Evolutionary conservation across 257 asterid genomes (phyloP).

Genomic region (Datura wrightii): DNA sequence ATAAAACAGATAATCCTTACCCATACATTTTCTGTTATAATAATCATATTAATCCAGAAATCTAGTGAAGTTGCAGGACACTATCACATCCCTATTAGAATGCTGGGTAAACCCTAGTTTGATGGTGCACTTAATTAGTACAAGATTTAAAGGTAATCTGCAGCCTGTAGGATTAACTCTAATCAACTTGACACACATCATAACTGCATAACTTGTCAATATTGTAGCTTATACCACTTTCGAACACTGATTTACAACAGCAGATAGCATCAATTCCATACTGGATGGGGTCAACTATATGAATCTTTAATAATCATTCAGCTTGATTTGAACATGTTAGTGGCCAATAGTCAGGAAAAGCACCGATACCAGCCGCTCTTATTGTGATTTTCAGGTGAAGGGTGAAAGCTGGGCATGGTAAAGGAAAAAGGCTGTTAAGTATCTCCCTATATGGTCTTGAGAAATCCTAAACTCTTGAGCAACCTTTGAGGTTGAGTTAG

Average conservation of each 20-base stretch:
- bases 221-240: constrained; percentile 19
- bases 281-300: not conserved
- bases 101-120: not conserved
- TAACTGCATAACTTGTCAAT: constrained; percentile 15
- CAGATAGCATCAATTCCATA: not conserved
- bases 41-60: not conserved
- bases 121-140: not conserved
- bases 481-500: not conserved
- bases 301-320: constrained; percentile 19
- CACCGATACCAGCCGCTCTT: not conserved
- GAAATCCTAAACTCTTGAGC: not conserved
- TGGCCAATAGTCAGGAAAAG: not conserved
- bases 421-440: constrained; percentile 6
- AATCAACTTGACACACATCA: constrained; percentile 3
- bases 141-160: constrained; percentile 4
- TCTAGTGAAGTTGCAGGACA: not conserved
- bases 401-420: not conserved
- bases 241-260: not conserved
- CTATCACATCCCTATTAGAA: not conserved
- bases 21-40: not conserved
- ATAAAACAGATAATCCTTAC: not conserved
- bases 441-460: not conserved
- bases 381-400: not conserved
- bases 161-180: not conserved
- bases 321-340: not conserved